These are phyloP conservation scores for Haplosporangium gracile DNA, from an alignment of 192 early-diverging fungal species.

Conservation along the genomic window DNA sequence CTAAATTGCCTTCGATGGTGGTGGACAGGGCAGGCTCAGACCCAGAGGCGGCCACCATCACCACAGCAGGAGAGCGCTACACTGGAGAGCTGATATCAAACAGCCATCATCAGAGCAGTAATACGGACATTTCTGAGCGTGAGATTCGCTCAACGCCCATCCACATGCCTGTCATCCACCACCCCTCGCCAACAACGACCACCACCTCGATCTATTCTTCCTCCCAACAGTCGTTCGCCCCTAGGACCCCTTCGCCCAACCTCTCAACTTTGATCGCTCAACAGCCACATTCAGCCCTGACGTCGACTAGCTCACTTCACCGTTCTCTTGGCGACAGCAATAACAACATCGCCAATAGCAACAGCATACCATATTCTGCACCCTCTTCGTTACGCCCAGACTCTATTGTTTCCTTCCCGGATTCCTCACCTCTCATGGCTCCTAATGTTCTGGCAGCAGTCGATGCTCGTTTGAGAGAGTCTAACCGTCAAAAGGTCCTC, in stretches of 20 bases:
- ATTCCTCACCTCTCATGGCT: conserved; percentile 40
- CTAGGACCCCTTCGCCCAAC: conserved; percentile 22
- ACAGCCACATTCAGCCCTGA: not conserved
- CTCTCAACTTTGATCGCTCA: not conserved
- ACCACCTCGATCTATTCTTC: not conserved
- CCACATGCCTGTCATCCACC: conserved; percentile 19
- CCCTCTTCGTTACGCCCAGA: conserved; percentile 24
- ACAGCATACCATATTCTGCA: conserved; percentile 8
- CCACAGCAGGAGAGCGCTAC: not conserved
- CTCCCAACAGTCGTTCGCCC: not conserved
- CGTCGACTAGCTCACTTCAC: not conserved
- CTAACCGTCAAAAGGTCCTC: conserved; percentile 5
- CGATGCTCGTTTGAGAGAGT: conserved; percentile 31
- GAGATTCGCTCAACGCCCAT: conserved; percentile 30
- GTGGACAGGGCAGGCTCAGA: not conserved
- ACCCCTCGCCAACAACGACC: conserved; percentile 6
- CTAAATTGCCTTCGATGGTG: not conserved
- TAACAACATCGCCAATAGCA: not conserved
- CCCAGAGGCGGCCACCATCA: not conserved
- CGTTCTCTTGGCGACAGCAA: not conserved
- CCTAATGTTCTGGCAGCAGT: conserved; percentile 44
- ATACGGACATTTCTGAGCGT: not conserved
- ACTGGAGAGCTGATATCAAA: not conserved
- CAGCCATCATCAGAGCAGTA: not conserved
- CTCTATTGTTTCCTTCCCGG: conserved; percentile 30